Conservation (phyloP, 1,284 basidiomycete species). For the Ganoderma resinaceum region DNA sequence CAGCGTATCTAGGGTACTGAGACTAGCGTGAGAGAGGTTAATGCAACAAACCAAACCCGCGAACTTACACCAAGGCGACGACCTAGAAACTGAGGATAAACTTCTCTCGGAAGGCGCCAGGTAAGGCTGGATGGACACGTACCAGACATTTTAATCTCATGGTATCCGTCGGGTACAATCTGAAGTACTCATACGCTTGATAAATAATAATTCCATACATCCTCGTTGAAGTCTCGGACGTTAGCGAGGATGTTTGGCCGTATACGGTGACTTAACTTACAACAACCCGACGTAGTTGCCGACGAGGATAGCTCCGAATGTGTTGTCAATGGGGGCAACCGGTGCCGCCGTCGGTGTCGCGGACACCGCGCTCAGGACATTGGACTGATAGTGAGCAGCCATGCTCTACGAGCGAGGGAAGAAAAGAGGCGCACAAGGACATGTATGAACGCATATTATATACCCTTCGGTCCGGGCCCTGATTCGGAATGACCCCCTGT, state of each 20-base stretch:
- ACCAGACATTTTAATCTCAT: conserved; percentile 1
- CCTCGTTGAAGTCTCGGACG: neutral
- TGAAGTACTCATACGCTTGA: neutral
- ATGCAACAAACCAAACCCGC: neutral
- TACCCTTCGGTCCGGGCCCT: neutral
- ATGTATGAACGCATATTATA: neutral
- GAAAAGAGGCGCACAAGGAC: neutral
- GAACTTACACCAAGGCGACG: neutral
- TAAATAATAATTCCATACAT: conserved; percentile 1
- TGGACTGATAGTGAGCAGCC: neutral
- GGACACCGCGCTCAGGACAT: neutral
- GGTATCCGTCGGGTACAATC: neutral
- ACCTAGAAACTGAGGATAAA: neutral
- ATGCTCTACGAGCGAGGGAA: neutral
- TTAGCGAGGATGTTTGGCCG: neutral
- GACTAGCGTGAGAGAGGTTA: neutral
- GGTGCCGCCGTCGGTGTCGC: neutral
- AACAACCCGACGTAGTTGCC: neutral
- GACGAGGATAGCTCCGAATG: neutral
- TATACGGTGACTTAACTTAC: neutral
- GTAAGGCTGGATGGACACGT: neutral
- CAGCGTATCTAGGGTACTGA: neutral
- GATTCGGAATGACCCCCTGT: neutral
- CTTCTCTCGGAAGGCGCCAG: neutral
- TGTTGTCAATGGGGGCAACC: conserved; percentile 4